Conservation (phyloP, 106 monocot genomes). For the Iris macrosiphon region DNA sequence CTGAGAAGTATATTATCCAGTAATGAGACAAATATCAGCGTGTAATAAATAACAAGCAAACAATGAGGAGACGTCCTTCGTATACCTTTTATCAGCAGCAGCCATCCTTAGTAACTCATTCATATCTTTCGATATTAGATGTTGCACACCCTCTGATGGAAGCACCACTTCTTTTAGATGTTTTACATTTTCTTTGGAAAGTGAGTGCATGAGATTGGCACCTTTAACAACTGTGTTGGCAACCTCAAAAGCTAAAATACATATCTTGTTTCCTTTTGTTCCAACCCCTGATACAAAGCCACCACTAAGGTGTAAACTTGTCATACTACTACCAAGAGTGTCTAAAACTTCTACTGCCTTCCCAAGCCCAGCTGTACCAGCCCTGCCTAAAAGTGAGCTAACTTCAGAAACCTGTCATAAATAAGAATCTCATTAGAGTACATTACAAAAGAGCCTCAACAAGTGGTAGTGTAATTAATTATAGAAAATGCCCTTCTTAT, state of each 20-base stretch:
- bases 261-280: slow-evolving; percentile 70
- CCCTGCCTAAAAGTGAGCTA: slow-evolving; percentile 72
- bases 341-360: slow-evolving; percentile 96
- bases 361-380: slow-evolving; percentile 73
- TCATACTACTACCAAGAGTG: slow-evolving; percentile 93
- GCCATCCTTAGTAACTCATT: slow-evolving; percentile 72
- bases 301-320: slow-evolving; percentile 56
- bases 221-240: slow-evolving; percentile 93
- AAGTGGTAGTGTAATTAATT: not conserved
- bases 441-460: not conserved
- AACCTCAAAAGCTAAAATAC: slow-evolving; percentile 89
- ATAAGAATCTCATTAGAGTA: not conserved
- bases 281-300: slow-evolving; percentile 61
- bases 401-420: slow-evolving; percentile 72
- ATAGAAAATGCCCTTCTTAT: not conserved
- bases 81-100: slow-evolving; percentile 80
- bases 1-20: not conserved
- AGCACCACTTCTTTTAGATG: slow-evolving; percentile 74
- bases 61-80: not conserved
- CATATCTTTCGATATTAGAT: slow-evolving; percentile 71
- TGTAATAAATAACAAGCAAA: not conserved
- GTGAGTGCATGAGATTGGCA: slow-evolving; percentile 77
- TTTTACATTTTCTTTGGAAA: slow-evolving; percentile 70
- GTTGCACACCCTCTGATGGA: slow-evolving; percentile 78
- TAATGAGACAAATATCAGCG: not conserved